Evolutionary conservation across 129 eudicot species (phyloP).

Genomic region (Pulicaria dysenterica): DNA sequence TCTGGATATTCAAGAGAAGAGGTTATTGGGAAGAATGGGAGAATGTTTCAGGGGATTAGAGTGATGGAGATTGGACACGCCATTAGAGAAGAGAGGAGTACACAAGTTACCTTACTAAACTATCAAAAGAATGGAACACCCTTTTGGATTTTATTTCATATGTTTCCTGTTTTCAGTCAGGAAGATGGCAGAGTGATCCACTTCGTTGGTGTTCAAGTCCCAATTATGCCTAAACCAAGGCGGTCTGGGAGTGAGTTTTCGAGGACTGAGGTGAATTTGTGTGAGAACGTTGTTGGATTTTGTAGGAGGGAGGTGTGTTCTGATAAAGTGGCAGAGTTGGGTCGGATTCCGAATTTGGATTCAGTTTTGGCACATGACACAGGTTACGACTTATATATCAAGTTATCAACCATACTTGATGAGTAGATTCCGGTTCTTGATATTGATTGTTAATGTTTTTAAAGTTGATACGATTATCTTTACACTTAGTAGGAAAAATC

Average conservation of each 20-base stretch:
- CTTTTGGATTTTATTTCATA: conserved; percentile 86
- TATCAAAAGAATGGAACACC: conserved; percentile 77
- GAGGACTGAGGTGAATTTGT: conserved; percentile 36
- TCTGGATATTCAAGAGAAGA: conserved; percentile 73
- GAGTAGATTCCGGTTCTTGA: too few species aligned
- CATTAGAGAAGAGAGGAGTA: conserved; percentile 62
- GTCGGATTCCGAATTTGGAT: conserved; percentile 44
- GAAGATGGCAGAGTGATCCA: conserved; percentile 74
- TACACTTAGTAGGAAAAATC: too few species aligned
- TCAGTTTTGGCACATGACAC: conserved; percentile 48
- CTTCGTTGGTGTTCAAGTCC: conserved; percentile 88
- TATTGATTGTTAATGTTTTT: too few species aligned
- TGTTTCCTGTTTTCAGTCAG: conserved; percentile 84
- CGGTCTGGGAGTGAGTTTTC: conserved; percentile 43
- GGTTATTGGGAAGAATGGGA: conserved; percentile 77
- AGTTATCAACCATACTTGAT: too few species aligned
- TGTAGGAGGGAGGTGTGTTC: conserved; percentile 85
- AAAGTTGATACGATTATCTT: too few species aligned
- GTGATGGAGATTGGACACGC: conserved; percentile 86
- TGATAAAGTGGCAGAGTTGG: conserved; percentile 47
- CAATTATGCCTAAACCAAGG: conserved; percentile 53
- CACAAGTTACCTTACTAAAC: conserved; percentile 65
- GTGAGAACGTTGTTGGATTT: conserved; percentile 48
- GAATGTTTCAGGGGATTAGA: conserved; percentile 73
- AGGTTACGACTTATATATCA: conserved; percentile 50